These are phyloP conservation scores for Scytalidium sp. DNA, from an alignment of 2,329 filamentous ascomycete genomes.

Conservation along the genomic window DNA sequence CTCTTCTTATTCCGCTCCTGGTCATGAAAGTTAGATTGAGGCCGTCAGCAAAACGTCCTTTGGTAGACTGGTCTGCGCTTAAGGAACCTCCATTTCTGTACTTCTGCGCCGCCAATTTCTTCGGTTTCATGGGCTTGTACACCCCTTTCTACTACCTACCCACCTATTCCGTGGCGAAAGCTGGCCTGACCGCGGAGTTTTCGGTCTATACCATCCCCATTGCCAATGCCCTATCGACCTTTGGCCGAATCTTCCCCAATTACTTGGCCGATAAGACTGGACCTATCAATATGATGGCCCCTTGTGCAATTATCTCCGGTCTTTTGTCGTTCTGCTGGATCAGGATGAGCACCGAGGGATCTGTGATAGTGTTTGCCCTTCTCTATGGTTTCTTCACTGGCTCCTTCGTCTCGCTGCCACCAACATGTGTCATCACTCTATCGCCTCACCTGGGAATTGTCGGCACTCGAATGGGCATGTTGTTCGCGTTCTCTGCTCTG, in stretches of 20 bases:
- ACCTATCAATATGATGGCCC: slow-evolving; percentile 30
- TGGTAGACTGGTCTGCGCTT: slow-evolving; percentile 23
- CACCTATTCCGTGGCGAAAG: slow-evolving; percentile 9
- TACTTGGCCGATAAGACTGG: slow-evolving; percentile 14
- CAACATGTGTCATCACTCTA: slow-evolving; percentile 9
- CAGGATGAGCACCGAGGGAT: slow-evolving; percentile 7
- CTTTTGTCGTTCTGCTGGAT: slow-evolving; percentile 12
- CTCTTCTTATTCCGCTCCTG: slow-evolving; percentile 23
- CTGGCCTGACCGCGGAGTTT: slow-evolving; percentile 9
- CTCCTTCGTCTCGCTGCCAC: slow-evolving; percentile 12
- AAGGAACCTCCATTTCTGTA: slow-evolving; percentile 9
- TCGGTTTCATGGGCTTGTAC: slow-evolving; percentile 31
- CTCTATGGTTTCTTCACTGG: slow-evolving; percentile 18
- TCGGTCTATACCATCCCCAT: slow-evolving; percentile 17
- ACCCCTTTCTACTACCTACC: slow-evolving; percentile 17
- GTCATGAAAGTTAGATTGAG: slow-evolving; percentile 42
- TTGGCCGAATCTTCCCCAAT: slow-evolving; percentile 17
- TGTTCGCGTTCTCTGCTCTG: slow-evolving; percentile 5
- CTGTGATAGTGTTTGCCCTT: slow-evolving; percentile 10
- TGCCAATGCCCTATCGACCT: slow-evolving; percentile 16
- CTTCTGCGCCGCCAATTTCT: slow-evolving; percentile 43
- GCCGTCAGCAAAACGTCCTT: slow-evolving; percentile 7
- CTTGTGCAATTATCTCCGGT: slow-evolving; percentile 7
- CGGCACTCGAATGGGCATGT: slow-evolving; percentile 13
- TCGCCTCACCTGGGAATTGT: slow-evolving; percentile 7